These are phyloP conservation scores for Urochloa ruziziensis DNA, from an alignment of 176 grass and related monocot species.

Conservation along the genomic window DNA sequence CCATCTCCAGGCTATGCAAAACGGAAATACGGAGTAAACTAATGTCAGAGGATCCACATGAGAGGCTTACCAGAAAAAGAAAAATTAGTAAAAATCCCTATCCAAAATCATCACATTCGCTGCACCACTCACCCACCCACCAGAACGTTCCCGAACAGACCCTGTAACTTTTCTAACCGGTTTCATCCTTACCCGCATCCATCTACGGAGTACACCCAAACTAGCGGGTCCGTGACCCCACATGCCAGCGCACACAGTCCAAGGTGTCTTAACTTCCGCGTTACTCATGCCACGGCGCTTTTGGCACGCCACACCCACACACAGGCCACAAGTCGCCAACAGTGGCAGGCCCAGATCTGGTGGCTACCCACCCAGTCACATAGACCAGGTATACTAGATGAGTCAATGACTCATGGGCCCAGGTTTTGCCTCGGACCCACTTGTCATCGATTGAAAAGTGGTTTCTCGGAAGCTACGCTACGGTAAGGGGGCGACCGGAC, in stretches of 20 bases:
- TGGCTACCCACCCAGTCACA: not conserved
- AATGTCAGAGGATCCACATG: not conserved
- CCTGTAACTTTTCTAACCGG: not conserved
- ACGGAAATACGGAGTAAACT: not conserved
- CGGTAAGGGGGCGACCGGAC: not conserved
- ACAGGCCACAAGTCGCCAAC: conserved; percentile 5
- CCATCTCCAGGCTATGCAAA: not conserved
- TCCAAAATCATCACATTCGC: conserved; percentile 28
- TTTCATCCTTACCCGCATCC: not conserved
- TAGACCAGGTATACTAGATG: fast-evolving
- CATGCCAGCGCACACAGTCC: conserved; percentile 11
- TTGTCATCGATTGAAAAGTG: not conserved
- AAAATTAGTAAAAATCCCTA: not conserved
- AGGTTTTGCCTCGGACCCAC: fast-evolving
- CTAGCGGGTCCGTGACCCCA: not conserved
- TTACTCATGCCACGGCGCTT: not conserved
- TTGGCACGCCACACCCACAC: conserved; percentile 13
- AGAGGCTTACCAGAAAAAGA: not conserved
- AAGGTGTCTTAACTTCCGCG: not conserved
- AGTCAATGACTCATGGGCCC: not conserved
- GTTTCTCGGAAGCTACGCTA: not conserved
- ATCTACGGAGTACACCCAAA: not conserved
- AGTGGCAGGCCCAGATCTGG: conserved; percentile 32
- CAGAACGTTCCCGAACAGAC: conserved; percentile 41
- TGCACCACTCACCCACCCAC: conserved; percentile 19